Evolutionary conservation across 2,329 filamentous ascomycete species (phyloP), one percentile per base, ranked within the genome.

Genomic region (Aspergillus eucalypticola): DNA sequence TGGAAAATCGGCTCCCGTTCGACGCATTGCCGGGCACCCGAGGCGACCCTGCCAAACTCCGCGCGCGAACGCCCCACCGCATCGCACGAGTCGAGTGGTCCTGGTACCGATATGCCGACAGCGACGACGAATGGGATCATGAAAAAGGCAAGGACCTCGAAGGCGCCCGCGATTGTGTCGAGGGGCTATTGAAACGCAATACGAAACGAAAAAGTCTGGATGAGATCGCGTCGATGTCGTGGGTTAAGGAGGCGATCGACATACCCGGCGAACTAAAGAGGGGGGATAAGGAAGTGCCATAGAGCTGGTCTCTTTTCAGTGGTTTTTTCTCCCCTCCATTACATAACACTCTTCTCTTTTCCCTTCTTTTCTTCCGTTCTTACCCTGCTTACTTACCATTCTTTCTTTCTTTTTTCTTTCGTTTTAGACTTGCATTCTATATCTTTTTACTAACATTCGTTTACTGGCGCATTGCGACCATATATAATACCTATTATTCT

Each of bases 81-180:
- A 98, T 99, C 62, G 95, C 95, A 2, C 84, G 95, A 38, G 91
- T 93, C 54, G 95, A 99, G 73, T 99, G 95, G 95, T 87, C 90
- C 51, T 99, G 95, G 95, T 88, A 92, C 62, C 87, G 90, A 61
- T 96, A 90, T 72, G 92, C 88, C 1, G 89, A 92, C 59, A 87
- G 89, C 10, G 90, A 96, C 58, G 92, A 92, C 38, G 92, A 96
- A 57, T 95, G 96, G 82, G 92, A 96, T 80, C 63, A 81, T 74
- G 67, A 87, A 85, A 84, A 85, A 59, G 86, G 84, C 5, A 81
- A 80, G 53, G 89, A 85, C 1, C 84, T 96, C 55, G 82, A 87
- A 39, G 92, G 91, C 0, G 93, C 92, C 6, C 89, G 90, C 78
- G 82, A 87, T 46, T 90, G 92, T 56, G 93, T 96, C 0, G 93